phyloP scores from a whole-genome alignment of 169 alveolate genomes.

The Blepharisma undulans region DNA sequence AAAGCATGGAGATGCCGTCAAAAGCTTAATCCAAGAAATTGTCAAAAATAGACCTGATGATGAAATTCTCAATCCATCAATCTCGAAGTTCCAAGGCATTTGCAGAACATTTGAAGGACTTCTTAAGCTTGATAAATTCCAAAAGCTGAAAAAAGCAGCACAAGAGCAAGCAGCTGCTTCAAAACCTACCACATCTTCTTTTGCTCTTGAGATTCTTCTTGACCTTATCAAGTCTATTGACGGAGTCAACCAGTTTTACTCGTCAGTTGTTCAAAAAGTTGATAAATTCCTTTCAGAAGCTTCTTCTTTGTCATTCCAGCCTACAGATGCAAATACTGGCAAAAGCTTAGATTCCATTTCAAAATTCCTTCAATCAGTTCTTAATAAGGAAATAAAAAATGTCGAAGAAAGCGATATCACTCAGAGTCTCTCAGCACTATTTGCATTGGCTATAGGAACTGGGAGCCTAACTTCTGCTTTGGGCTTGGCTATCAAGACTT shows the following conservation, averaged over 20 bases:
- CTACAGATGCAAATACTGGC: too few species aligned
- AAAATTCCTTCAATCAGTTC: not conserved
- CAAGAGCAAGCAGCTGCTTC: not conserved
- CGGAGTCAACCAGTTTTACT: too few species aligned
- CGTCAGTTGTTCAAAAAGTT: too few species aligned
- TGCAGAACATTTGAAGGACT: conserved; percentile 8
- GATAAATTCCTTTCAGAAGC: too few species aligned
- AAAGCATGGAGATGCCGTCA: conserved; percentile 17
- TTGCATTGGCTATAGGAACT: not conserved
- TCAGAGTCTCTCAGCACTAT: conserved; percentile 3
- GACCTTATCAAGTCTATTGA: too few species aligned
- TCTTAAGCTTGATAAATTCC: not conserved
- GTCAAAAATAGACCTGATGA: conserved; percentile 11
- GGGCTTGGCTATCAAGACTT: not conserved
- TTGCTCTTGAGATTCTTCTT: too few species aligned
- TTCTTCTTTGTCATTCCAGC: too few species aligned
- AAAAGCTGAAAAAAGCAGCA: not conserved
- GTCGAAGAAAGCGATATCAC: not conserved
- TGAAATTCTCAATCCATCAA: not conserved
- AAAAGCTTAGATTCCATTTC: not conserved
- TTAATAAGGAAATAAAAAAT: not conserved
- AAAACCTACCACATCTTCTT: too few species aligned
- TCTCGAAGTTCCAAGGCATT: not conserved
- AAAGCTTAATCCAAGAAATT: not conserved
- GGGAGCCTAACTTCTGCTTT: conserved; percentile 14